Evolutionary conservation across 805 yeast genomes (phyloP).

Genomic region (Barnettozyma sucrosica): DNA sequence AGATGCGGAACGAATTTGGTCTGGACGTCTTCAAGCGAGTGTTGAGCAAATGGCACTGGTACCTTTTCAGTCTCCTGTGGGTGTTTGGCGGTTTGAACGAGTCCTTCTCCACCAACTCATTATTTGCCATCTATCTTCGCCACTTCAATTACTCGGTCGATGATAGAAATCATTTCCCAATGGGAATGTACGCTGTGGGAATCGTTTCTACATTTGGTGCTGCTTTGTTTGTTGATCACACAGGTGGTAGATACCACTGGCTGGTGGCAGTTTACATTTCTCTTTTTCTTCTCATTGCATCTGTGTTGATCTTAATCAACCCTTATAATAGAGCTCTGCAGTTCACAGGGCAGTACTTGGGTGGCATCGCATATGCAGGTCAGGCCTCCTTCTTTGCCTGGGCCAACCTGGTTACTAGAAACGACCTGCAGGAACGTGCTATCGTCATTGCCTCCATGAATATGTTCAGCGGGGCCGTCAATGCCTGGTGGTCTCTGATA

Average conservation of each 20-base stretch:
- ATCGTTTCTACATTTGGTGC: conserved; percentile 39
- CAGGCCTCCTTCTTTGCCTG: conserved; percentile 58
- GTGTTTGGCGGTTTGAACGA: conserved; percentile 44
- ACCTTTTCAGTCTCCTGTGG: conserved; percentile 48
- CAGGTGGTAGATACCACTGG: conserved; percentile 42
- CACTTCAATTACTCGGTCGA: conserved; percentile 36
- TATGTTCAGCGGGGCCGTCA: conserved; percentile 56
- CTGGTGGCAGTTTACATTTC: conserved; percentile 44
- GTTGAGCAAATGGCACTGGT: conserved; percentile 51
- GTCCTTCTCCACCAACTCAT: conserved; percentile 40
- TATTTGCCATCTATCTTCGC: conserved; percentile 43
- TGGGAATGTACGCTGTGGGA: conserved; percentile 50
- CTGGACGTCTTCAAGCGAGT: conserved; percentile 37
- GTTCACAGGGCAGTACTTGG: conserved; percentile 50
- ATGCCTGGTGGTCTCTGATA: conserved; percentile 58
- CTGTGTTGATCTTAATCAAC: conserved; percentile 40
- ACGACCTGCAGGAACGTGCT: conserved; percentile 59
- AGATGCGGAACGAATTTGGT: conserved; percentile 33
- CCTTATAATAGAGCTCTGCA: conserved; percentile 36
- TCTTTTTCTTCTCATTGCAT: conserved; percentile 35
- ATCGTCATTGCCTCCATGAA: conserved; percentile 61
- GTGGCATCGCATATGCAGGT: conserved; percentile 52
- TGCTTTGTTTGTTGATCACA: conserved; percentile 39
- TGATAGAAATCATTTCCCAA: conserved; percentile 46
- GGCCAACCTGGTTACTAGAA: conserved; percentile 54